A percentile compares a stretch with the other conserved stretches of the same genome.
Conservation (phyloP, 768 basidiomycete genomes). For the Amanita subjunquillea region DNA sequence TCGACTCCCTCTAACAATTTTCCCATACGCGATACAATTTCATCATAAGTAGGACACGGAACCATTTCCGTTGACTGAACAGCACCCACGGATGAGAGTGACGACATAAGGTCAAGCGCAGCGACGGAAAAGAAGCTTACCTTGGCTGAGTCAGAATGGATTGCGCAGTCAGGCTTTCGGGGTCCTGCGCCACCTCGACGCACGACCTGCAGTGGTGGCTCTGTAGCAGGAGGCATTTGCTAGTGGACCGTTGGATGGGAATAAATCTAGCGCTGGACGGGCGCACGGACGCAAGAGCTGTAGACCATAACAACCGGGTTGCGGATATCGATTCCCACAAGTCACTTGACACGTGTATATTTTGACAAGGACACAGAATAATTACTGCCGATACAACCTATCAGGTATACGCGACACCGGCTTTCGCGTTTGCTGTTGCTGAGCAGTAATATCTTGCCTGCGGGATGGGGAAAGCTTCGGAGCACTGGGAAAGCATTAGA, state of each 20-base stretch:
- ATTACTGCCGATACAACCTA: background rate
- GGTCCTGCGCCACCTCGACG: background rate
- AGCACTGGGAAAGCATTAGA: background rate
- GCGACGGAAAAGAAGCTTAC: background rate
- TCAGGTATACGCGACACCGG: conserved; percentile 1
- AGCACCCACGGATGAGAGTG: background rate
- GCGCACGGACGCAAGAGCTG: background rate
- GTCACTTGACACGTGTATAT: background rate
- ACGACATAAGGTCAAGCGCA: background rate
- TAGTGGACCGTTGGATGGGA: background rate
- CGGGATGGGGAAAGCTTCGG: background rate
- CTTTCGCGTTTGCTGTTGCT: background rate
- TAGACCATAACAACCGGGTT: background rate
- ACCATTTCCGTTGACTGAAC: background rate
- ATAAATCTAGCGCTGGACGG: background rate
- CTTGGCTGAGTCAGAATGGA: background rate
- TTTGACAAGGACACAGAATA: background rate
- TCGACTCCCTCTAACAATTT: background rate
- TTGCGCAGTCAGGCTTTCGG: background rate
- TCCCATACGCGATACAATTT: background rate
- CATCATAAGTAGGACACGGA: background rate
- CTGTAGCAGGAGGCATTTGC: background rate
- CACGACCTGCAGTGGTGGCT: background rate
- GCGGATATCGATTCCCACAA: background rate
- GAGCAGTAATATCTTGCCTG: background rate